Evolutionary conservation across 2,329 filamentous ascomycete species (phyloP), one percentile per base, ranked within the genome.

Genomic region (Apiospora kogelbergensis): DNA sequence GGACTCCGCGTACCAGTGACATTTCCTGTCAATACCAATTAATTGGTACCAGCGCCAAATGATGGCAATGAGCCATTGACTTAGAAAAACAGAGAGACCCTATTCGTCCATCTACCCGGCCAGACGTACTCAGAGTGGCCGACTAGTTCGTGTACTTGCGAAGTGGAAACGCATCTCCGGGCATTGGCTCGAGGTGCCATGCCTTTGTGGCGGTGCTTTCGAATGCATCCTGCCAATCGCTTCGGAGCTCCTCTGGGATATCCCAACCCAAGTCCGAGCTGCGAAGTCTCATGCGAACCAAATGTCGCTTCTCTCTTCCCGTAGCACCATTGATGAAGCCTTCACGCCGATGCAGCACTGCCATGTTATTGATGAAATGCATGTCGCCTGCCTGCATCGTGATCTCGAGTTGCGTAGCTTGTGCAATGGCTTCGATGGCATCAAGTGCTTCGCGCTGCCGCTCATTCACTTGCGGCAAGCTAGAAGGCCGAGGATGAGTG

Each of bases 361-460:
- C 82, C 65, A 90, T 80, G 78, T 91, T 91, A 81, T 90, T 90
- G 80, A 90, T 86, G 78, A 90, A 89, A 74, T 89, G 87, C 72
- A 91, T 85, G 73, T 90, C 88, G 40, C 88, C 88, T 0, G 86
- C 81, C 71, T 83, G 81, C 0, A 87, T 89, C 70, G 79, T 77
- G 67, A 90, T 86, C 70, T 87, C 84, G 33, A 89, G 78, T 76
- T 88, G 82, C 1, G 85, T 84, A 20, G 86, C 86, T 69, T 80
- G 79, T 5, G 88, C 87, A 69, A 89, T 83, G 30, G 78, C 77
- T 77, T 90, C 86, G 37, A 90, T 80, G 24, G 84, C 81, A 71
- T 89, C 84, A n/a, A 90, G 81, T 10, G 88, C 87, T 76, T 88
- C 86, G 37, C 83, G 74, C 75, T 90, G 88, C 9, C 80, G 77